Conservation (phyloP, 345 rosid species). For the Dipteronia dyeriana region DNA sequence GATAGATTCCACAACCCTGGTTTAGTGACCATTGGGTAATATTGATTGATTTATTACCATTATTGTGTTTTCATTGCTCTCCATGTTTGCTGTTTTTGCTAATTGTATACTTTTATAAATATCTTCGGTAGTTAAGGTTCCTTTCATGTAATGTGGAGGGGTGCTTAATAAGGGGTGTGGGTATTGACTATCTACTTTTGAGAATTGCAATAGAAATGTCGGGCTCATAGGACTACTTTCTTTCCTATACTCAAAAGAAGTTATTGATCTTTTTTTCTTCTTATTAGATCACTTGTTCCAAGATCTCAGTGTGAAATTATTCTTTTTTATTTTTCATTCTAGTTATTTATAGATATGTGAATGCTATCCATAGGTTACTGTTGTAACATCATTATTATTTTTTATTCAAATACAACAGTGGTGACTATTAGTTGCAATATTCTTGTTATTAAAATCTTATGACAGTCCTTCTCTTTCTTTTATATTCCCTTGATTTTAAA, state of each 20-base stretch:
- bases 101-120: neutral
- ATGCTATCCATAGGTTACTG: neutral
- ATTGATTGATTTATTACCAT: constrained; percentile 4
- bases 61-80: neutral
- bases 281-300: neutral
- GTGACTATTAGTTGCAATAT: neutral
- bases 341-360: neutral
- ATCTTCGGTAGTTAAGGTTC: no score
- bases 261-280: neutral
- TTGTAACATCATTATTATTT: neutral
- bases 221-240: neutral
- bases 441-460: neutral
- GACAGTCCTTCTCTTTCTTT: neutral
- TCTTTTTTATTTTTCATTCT: neutral
- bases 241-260: neutral
- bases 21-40: neutral
- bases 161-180: neutral
- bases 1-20: neutral
- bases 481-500: neutral
- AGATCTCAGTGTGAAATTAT: neutral
- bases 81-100: neutral
- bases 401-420: neutral
- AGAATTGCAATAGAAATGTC: neutral
- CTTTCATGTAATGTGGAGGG: neutral
- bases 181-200: neutral